These are phyloP conservation scores for Leishmania gerbilli DNA, from an alignment of 208 protist genomes.

Conservation along the genomic window DNA sequence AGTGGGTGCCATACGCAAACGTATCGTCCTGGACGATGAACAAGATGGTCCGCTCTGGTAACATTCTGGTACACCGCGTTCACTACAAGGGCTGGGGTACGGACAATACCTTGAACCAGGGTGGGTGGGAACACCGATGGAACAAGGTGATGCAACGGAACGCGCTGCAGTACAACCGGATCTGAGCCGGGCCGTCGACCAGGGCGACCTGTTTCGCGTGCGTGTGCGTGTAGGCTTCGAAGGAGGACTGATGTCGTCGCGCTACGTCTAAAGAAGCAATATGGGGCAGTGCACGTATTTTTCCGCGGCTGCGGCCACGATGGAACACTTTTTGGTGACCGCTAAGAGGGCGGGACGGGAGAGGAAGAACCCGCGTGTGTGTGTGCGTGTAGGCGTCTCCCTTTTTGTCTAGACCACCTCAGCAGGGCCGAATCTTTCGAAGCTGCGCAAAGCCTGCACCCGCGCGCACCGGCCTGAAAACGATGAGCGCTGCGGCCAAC, in stretches of 20 bases:
- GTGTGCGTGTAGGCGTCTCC: background rate
- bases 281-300: background rate
- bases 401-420: background rate
- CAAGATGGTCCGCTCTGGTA: conserved; percentile 85
- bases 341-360: background rate
- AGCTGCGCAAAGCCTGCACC: background rate
- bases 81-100: conserved; percentile 88
- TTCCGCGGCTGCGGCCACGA: background rate
- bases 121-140: conserved; percentile 91
- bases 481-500: background rate
- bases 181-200: conserved; percentile 30
- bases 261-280: background rate
- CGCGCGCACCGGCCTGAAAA: background rate
- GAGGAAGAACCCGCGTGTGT: background rate
- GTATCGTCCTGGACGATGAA: conserved; percentile 92
- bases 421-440: background rate
- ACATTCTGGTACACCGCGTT: conserved; percentile 88
- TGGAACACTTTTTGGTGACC: background rate
- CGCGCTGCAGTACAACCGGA: conserved; percentile 83
- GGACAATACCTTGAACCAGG: conserved; percentile 74
- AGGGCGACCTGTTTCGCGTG: background rate
- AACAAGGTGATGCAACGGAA: conserved; percentile 92
- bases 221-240: background rate
- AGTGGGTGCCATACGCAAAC: conserved; percentile 91
- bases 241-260: background rate